phyloP scores from a whole-genome alignment of 2,329 filamentous ascomycete genomes.

The Lasiodiplodia citricola region DNA sequence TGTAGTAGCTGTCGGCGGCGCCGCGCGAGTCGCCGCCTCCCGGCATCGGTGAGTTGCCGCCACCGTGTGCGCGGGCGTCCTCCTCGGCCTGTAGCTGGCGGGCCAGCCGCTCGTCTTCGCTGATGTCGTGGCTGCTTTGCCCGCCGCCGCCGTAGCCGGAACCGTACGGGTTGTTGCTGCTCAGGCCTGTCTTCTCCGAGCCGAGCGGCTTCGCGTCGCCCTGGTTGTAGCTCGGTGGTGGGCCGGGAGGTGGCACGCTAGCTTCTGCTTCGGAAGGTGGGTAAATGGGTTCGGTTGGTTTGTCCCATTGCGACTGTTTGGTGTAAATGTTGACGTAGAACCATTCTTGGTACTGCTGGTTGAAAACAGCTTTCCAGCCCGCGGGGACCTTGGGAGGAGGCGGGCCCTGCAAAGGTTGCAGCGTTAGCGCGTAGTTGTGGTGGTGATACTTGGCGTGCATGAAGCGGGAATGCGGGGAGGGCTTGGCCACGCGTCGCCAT shows the following conservation, averaged over 20 bases:
- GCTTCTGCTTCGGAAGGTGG: conserved; percentile 51
- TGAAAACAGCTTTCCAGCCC: conserved; percentile 86
- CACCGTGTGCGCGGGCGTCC: conserved; percentile 62
- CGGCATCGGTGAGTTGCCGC: conserved; percentile 30
- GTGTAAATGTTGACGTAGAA: conserved; percentile 92
- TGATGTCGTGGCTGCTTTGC: conserved; percentile 41
- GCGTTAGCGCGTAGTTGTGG: background rate
- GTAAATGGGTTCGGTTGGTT: conserved; percentile 72
- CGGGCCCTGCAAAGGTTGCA: conserved; percentile 45
- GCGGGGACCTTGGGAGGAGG: conserved; percentile 70
- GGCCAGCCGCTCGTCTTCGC: conserved; percentile 76
- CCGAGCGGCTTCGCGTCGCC: conserved; percentile 50
- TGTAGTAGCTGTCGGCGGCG: conserved; percentile 54
- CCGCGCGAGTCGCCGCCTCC: conserved; percentile 38
- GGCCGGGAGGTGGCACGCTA: conserved; percentile 58
- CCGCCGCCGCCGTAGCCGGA: conserved; percentile 28
- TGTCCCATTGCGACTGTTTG: conserved; percentile 90
- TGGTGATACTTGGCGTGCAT: conserved; percentile 16
- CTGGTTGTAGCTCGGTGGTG: conserved; percentile 69
- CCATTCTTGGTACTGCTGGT: conserved; percentile 87
- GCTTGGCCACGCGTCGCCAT: background rate
- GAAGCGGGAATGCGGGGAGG: conserved; percentile 10
- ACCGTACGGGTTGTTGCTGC: conserved; percentile 76
- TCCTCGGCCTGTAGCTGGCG: conserved; percentile 84
- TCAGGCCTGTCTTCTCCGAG: conserved; percentile 55